Base-by-base conservation (phyloP, 179 eudicot species). In the Beta macrorhiza region DNA sequence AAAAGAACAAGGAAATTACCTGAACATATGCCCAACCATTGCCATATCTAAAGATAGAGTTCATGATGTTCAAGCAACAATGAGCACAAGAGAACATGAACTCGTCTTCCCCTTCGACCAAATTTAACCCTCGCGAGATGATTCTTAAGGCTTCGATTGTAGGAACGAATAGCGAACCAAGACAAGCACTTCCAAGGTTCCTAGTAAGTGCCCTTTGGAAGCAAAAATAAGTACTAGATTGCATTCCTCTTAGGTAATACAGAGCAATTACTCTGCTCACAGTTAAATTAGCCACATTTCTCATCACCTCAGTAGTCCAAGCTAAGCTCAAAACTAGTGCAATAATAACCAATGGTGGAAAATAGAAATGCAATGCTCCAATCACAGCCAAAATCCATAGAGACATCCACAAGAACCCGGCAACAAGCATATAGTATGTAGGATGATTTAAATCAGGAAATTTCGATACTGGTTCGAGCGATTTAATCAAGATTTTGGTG, bases 1-100 rank as follows among this genome's bases (percentile, higher is more conserved):
- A 1, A 25, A 47, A 37, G 59, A 56, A 51, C 6, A 67, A 55
- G 68, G 79, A 74, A 45, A 78, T 7, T 89, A 95, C 97, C 92
- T 95, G 98, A 29, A 95, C 99, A 92, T 90, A 93, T 7, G 98
- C 98, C 98, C 98, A 95, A 62, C 98, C 92, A 83, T 95, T 95
- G 82, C 98, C 98, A 80, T 85, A 85, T 78, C 83, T 86, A 85
- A 95, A 95, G 84, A 95, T 91, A 25, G 93, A 85, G 64, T 92
- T 85, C 98, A 95, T 93, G 81, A 90, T 89, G 3, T 78, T 88
- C 71, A 95, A 90, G 85, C 98, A 92, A 69, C 99, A 96, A 87
- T 93, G 98, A 65, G 99, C 99, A 86, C 99, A 96, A 74, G 93
- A 96, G 82, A 96, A 93, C 98, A 96, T 96, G 92, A 95, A 96